These are phyloP conservation scores for Fusarium sp. DNA, from an alignment of 2,329 filamentous ascomycete species.

Conservation along the genomic window DNA sequence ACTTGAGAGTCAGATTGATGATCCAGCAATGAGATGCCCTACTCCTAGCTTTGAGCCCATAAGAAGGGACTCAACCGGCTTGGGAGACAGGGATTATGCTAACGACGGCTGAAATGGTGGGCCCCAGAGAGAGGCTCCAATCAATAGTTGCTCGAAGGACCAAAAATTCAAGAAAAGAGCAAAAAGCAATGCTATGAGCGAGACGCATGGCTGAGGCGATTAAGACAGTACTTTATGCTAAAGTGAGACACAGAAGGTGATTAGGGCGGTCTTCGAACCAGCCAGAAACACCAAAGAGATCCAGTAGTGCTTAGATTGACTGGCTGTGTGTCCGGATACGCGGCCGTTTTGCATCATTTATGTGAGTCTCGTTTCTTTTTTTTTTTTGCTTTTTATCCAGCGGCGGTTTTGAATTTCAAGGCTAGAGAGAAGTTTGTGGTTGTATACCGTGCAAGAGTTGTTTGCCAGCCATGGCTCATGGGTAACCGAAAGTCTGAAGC, in stretches of 20 bases:
- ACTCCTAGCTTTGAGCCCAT: conserved; percentile 3
- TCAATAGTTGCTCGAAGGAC: conserved; percentile 31
- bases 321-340: conserved; percentile 32
- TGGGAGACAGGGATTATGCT: conserved; percentile 29
- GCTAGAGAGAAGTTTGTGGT: conserved; percentile 8
- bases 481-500: conserved; percentile 3
- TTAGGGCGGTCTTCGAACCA: conserved; percentile 33
- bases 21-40: conserved; percentile 4
- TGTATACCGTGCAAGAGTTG: conserved; percentile 10
- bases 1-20: background rate
- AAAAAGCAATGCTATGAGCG: conserved; percentile 27
- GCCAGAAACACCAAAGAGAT: conserved; percentile 33
- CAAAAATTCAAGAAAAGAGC: conserved; percentile 30
- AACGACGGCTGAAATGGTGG: conserved; percentile 43
- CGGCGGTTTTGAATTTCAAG: conserved; percentile 24
- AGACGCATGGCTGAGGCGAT: conserved; percentile 39
- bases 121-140: conserved; percentile 33
- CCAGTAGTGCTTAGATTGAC: conserved; percentile 31
- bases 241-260: conserved; percentile 42
- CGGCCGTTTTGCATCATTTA: conserved; percentile 41
- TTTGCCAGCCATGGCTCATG: background rate
- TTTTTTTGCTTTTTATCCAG: conserved; percentile 32
- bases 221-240: conserved; percentile 23
- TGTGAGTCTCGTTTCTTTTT: conserved; percentile 18
- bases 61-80: conserved; percentile 18